Percentiles rank a stretch among this genome's conserved stretches.
phyloP scores from a whole-genome alignment of 2,329 filamentous ascomycete genomes.

The Diplodia mutila region DNA sequence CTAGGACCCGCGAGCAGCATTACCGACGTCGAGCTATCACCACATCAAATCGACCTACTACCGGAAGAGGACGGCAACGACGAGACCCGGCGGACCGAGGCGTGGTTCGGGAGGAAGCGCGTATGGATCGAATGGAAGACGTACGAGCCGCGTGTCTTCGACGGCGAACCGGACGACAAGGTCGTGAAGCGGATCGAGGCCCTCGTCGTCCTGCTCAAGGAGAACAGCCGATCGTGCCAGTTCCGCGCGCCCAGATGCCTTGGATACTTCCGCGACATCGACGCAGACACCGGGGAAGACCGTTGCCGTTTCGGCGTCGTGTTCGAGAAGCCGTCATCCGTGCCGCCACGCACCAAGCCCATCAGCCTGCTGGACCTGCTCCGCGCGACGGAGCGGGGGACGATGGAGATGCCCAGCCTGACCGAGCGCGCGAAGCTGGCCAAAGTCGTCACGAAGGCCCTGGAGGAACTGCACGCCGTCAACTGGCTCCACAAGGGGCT shows the following conservation, averaged over 20 bases:
- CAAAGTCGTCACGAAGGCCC: constrained; percentile 55
- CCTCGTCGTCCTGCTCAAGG: constrained; percentile 39
- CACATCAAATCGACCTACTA: constrained; percentile 30
- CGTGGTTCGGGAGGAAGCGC: constrained; percentile 31
- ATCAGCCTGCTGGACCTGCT: constrained; percentile 56
- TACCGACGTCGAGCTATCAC: constrained; percentile 32
- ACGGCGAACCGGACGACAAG: constrained; percentile 34
- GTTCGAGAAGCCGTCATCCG: constrained; percentile 54
- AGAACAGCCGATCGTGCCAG: constrained; percentile 32
- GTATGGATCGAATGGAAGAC: constrained; percentile 47
- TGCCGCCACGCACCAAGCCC: constrained; percentile 46
- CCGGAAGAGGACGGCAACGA: constrained; percentile 30
- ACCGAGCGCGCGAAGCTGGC: constrained; percentile 58
- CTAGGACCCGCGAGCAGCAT: constrained; percentile 33
- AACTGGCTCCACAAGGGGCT: constrained; percentile 65
- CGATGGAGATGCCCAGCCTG: constrained; percentile 50
- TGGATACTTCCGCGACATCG: constrained; percentile 41
- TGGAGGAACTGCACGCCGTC: constrained; percentile 60
- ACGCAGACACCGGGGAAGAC: constrained; percentile 30
- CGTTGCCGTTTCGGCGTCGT: constrained; percentile 56
- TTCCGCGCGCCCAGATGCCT: constrained; percentile 42
- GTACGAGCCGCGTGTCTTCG: constrained; percentile 33
- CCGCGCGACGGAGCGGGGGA: constrained; percentile 26
- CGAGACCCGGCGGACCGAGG: constrained; percentile 37
- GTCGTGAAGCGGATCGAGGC: constrained; percentile 38